phyloP scores from a whole-genome alignment of 331 rosid species.

The Ulmus americana region DNA sequence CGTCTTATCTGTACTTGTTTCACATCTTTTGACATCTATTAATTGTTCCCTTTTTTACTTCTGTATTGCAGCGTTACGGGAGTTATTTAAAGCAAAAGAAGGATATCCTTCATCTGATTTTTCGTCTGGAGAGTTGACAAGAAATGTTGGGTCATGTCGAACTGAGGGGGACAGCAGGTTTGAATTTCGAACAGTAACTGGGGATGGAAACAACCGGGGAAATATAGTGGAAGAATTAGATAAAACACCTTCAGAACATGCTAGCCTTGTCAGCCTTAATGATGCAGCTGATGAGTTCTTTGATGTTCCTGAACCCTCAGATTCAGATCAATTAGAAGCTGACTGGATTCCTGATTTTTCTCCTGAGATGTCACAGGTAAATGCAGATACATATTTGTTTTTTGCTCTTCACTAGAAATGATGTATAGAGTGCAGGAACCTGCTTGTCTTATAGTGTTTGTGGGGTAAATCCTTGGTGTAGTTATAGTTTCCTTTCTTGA shows the following conservation, averaged over 20 bases:
- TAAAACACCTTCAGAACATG: conserved; percentile 57
- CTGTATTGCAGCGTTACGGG: conserved; percentile 56
- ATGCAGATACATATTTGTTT: conserved; percentile 3
- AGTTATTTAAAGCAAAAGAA: conserved; percentile 54
- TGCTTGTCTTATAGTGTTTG: not conserved
- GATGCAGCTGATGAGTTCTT: conserved; percentile 73
- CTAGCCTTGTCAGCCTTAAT: conserved; percentile 54
- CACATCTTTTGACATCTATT: conserved; percentile 9
- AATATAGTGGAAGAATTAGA: conserved; percentile 46
- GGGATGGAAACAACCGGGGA: conserved; percentile 42
- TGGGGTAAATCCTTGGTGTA: not conserved
- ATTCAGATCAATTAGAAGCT: conserved; percentile 47
- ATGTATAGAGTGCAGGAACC: not conserved
- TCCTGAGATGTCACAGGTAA: conserved; percentile 55
- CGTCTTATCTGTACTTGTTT: conserved; percentile 12
- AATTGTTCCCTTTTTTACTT: conserved; percentile 6
- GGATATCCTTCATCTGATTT: conserved; percentile 53
- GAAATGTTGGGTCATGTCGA: conserved; percentile 31
- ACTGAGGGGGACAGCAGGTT: conserved; percentile 33
- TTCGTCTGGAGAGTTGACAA: conserved; percentile 71
- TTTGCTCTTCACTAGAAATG: conserved; percentile 10
- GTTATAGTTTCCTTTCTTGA: not conserved
- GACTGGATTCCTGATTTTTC: conserved; percentile 49
- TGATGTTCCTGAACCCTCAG: conserved; percentile 65
- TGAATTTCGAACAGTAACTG: conserved; percentile 32